Conservation (phyloP, 495 filamentous ascomycete genomes). For the Penicillium egyptiacum region DNA sequence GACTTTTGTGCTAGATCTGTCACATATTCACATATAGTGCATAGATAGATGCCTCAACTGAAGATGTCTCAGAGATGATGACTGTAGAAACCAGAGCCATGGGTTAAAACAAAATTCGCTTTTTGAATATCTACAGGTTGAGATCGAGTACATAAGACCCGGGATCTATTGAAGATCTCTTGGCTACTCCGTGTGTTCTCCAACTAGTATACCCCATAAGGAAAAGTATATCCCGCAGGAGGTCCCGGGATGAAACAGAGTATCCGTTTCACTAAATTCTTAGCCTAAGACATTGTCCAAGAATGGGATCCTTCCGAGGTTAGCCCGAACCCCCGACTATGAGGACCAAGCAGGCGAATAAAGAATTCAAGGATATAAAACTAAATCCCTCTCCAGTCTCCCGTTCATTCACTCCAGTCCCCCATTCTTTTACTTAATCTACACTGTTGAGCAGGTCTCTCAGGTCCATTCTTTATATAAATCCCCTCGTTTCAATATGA, state of each 20-base stretch:
- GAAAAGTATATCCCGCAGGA: not conserved
- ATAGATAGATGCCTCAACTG: not conserved
- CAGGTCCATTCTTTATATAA: constrained; percentile 3
- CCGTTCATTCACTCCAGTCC: constrained; percentile 5
- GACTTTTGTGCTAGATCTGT: not conserved
- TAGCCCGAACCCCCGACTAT: too few species aligned
- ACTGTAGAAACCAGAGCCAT: not conserved
- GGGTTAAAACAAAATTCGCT: not conserved
- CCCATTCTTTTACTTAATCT: constrained; percentile 3
- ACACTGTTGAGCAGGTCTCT: constrained; percentile 25
- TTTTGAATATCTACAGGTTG: not conserved
- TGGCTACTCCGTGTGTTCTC: not conserved
- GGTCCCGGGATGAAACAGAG: constrained; percentile 17
- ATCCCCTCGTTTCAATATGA: constrained; percentile 22
- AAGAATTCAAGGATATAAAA: too few species aligned
- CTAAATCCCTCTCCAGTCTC: not conserved
- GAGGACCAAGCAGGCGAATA: too few species aligned
- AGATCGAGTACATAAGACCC: not conserved
- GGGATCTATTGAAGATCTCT: not conserved
- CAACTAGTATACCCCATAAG: not conserved
- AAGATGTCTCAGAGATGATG: not conserved
- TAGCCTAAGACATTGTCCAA: not conserved
- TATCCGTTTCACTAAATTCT: constrained; percentile 17
- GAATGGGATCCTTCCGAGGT: not conserved
- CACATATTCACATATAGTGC: not conserved